Evolutionary conservation across 2,329 filamentous ascomycete species (phyloP).

Genomic region (Scortechinia acanthostroma): DNA sequence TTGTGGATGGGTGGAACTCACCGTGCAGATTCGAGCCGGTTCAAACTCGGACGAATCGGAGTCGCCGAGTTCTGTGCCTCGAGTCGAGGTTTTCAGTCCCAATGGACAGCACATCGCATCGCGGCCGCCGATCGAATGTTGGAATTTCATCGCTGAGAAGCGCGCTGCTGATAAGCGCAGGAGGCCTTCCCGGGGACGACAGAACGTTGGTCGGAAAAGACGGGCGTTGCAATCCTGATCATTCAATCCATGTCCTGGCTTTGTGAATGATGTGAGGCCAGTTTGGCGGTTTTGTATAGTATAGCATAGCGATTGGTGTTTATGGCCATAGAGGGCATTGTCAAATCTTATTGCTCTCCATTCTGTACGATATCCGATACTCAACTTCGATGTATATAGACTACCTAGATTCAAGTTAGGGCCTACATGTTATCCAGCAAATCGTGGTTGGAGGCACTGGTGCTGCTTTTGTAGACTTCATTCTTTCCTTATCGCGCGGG

Average conservation of each 20-base stretch:
- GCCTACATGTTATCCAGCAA: too few species aligned
- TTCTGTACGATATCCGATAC: background rate
- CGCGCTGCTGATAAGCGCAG: constrained; percentile 20
- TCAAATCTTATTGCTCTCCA: too few species aligned
- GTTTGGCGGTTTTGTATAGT: background rate
- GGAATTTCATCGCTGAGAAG: constrained; percentile 28
- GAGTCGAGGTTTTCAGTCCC: constrained; percentile 61
- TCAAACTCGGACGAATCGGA: constrained; percentile 8
- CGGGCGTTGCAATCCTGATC: background rate
- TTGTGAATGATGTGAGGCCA: background rate
- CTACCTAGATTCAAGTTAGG: too few species aligned
- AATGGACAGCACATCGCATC: constrained; percentile 50
- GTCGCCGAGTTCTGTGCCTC: constrained; percentile 26
- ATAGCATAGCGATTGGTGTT: constrained; percentile 1
- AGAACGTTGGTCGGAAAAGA: background rate
- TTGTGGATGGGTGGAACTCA: constrained; percentile 66
- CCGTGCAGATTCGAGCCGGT: constrained; percentile 44
- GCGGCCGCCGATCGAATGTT: constrained; percentile 44
- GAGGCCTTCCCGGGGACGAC: constrained; percentile 13
- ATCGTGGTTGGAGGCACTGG: too few species aligned
- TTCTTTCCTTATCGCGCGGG: too few species aligned
- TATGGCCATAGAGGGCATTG: background rate
- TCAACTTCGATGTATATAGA: too few species aligned
- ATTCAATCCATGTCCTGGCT: background rate
- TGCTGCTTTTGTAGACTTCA: too few species aligned